These are phyloP conservation scores for Metschnikowia proteae DNA, from an alignment of 805 yeast genomes.

Conservation along the genomic window DNA sequence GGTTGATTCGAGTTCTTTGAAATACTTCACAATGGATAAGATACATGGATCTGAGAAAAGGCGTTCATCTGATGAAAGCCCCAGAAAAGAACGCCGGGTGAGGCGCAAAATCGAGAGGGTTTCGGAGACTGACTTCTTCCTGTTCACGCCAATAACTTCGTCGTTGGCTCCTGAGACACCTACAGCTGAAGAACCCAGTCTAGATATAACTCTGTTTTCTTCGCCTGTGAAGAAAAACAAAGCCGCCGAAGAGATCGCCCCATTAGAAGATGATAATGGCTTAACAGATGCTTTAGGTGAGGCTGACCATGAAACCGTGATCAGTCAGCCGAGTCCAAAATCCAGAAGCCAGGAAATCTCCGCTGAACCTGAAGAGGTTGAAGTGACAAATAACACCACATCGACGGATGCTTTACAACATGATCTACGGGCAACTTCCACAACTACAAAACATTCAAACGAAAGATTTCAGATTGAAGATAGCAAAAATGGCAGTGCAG, in stretches of 20 bases:
- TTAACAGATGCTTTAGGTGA: neutral
- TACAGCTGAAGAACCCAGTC: neutral
- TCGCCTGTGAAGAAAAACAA: neutral
- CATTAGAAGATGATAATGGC: neutral
- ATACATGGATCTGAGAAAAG: neutral
- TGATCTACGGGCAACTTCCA: neutral
- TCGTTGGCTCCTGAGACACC: neutral
- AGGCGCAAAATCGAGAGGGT: conserved; percentile 32
- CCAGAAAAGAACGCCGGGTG: conserved; percentile 20
- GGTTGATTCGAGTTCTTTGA: conserved; percentile 3
- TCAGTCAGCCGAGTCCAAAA: neutral
- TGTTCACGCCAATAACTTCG: conserved; percentile 19
- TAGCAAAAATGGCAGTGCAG: neutral
- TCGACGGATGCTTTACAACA: neutral
- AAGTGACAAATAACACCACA: neutral
- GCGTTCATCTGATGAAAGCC: neutral
- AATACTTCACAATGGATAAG: neutral
- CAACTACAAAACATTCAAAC: neutral
- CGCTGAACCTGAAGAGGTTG: neutral
- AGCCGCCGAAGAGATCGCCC: neutral
- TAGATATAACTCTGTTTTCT: neutral
- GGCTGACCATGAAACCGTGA: neutral
- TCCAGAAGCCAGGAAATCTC: neutral
- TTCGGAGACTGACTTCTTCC: conserved; percentile 33
- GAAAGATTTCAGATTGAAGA: neutral